Percentiles rank a stretch among this genome's conserved stretches.
These are phyloP conservation scores for Neocatenulostroma microsporum DNA, from an alignment of 2,329 filamentous ascomycete genomes.

Conservation along the genomic window DNA sequence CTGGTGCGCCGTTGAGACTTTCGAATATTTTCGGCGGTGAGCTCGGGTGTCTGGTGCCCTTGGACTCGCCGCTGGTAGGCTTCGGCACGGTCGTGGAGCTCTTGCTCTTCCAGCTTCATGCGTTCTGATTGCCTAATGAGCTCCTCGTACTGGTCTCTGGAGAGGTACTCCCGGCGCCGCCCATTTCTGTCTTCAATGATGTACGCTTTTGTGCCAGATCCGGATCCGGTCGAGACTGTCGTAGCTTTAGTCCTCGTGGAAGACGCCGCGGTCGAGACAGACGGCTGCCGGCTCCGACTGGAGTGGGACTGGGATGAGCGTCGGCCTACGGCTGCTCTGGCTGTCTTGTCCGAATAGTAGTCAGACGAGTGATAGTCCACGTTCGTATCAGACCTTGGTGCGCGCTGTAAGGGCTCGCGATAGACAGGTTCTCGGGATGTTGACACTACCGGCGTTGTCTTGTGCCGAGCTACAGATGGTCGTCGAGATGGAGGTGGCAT, in stretches of 20 bases:
- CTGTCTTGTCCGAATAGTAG: conserved; percentile 20
- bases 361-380: conserved; percentile 17
- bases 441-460: conserved; percentile 7
- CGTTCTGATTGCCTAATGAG: conserved; percentile 13
- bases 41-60: conserved; percentile 15
- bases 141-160: conserved; percentile 17
- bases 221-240: conserved; percentile 16
- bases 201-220: conserved; percentile 7
- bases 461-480: conserved; percentile 10
- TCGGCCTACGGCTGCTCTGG: conserved; percentile 17
- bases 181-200: conserved; percentile 22
- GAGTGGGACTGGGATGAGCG: conserved; percentile 13
- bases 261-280: conserved; percentile 24
- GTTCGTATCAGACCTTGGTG: conserved; percentile 15
- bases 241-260: conserved; percentile 26
- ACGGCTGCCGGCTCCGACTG: conserved; percentile 26
- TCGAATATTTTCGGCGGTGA: conserved; percentile 26
- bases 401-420: conserved; percentile 7
- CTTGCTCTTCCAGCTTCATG: conserved; percentile 12
- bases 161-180: conserved; percentile 19
- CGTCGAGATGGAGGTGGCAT: conserved; percentile 16
- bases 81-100: conserved; percentile 16
- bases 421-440: conserved; percentile 5
- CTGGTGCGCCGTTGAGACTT: conserved; percentile 12
- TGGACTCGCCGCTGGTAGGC: conserved; percentile 21